Evolutionary conservation across 768 basidiomycete species (phyloP).

Genomic region (Paxillus involutus): DNA sequence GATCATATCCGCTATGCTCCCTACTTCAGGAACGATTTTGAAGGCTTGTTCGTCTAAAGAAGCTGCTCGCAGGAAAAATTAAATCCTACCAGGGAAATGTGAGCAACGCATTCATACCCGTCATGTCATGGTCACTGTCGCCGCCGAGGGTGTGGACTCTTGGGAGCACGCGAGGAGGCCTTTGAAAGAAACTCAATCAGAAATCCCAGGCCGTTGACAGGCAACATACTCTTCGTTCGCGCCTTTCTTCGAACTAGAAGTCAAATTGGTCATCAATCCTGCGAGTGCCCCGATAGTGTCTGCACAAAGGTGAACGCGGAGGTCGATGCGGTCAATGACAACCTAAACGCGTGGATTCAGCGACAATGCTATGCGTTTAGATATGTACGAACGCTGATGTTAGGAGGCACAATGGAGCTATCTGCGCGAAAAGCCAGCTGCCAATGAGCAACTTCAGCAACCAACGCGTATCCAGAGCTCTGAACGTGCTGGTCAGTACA

Average conservation of each 20-base stretch:
- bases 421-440: constrained; percentile 40
- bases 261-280: constrained; percentile 54
- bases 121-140: constrained; percentile 21
- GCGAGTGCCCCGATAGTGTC: constrained; percentile 67
- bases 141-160: constrained; percentile 5
- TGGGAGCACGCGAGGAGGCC: constrained; percentile 4
- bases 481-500: constrained; percentile 25
- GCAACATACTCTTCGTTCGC: constrained; percentile 26
- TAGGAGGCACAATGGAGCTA: constrained; percentile 29
- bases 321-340: constrained; percentile 46
- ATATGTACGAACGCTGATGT: constrained; percentile 38
- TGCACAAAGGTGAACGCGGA: constrained; percentile 73
- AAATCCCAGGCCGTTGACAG: neutral
- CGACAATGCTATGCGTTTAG: neutral
- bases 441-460: constrained; percentile 58
- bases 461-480: constrained; percentile 66
- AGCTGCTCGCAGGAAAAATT: constrained; percentile 36
- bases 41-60: constrained; percentile 87
- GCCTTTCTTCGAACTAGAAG: constrained; percentile 38
- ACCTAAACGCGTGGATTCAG: constrained; percentile 41
- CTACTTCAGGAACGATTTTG: constrained; percentile 69
- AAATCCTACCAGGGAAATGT: neutral
- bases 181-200: constrained; percentile 5
- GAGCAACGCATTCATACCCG: constrained; percentile 19
- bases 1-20: constrained; percentile 84